Conservation (phyloP, 2,329 filamentous ascomycete species). For the Colletotrichum spinosum region DNA sequence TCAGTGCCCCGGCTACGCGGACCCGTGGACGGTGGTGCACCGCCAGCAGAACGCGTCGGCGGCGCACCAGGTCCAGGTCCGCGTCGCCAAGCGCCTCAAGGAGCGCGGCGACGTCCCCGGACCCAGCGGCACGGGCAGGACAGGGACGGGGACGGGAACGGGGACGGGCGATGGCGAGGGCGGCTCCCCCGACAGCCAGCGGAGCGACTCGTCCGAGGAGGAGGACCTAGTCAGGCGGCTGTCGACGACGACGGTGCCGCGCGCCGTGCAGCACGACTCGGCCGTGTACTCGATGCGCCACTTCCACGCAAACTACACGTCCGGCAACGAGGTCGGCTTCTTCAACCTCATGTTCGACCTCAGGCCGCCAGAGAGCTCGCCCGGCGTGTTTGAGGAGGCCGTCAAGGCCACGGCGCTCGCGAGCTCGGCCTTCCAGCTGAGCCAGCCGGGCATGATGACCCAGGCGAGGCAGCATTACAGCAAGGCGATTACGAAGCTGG, state of each 20-base stretch:
- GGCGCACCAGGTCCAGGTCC: conserved; percentile 15
- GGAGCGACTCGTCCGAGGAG: conserved; percentile 8
- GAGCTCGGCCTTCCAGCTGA: conserved; percentile 14
- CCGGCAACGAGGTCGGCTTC: conserved; percentile 10
- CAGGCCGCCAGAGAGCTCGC: conserved; percentile 37
- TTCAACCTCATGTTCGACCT: conserved; percentile 1
- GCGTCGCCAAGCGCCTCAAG: conserved; percentile 27
- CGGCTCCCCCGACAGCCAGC: conserved; percentile 1
- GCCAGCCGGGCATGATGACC: conserved; percentile 24
- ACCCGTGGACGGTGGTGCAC: conserved; percentile 50
- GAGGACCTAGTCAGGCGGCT: background rate
- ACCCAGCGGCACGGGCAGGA: background rate
- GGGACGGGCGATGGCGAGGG: background rate
- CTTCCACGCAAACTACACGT: conserved; percentile 25
- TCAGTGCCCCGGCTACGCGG: conserved; percentile 54
- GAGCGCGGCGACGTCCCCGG: conserved; percentile 1
- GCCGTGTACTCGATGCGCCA: conserved; percentile 16
- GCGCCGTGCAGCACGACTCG: background rate
- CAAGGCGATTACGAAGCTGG: conserved; percentile 18
- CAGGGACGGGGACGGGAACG: background rate
- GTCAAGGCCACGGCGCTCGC: conserved; percentile 34
- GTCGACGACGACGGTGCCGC: background rate
- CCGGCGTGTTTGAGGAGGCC: conserved; percentile 25
- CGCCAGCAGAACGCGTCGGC: conserved; percentile 30
- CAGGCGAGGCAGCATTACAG: conserved; percentile 18